A percentile compares a stretch with the other conserved stretches of the same genome.
These are phyloP conservation scores for Citrus cavaleriei DNA, from an alignment of 345 rosid genomes.

Conservation along the genomic window DNA sequence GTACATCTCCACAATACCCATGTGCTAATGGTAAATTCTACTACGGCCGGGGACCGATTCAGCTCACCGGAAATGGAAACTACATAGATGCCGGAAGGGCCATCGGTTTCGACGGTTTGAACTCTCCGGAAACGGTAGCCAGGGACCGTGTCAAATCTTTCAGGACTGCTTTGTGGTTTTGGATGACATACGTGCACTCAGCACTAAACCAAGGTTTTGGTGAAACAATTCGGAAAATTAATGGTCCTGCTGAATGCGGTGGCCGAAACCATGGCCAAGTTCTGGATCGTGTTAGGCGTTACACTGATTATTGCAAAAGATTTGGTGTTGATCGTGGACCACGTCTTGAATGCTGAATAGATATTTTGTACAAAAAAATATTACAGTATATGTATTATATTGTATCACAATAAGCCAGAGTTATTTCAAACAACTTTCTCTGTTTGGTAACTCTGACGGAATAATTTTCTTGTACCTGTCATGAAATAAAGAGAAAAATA, in stretches of 20 bases:
- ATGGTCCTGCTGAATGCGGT: neutral
- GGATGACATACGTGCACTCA: slow-evolving; percentile 53
- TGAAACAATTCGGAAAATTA: slow-evolving; percentile 2
- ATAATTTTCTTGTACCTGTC: too few relatives aligned
- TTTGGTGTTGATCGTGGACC: neutral
- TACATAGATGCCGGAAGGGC: slow-evolving; percentile 55
- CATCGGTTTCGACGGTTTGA: slow-evolving; percentile 46
- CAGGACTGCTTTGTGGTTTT: slow-evolving; percentile 69
- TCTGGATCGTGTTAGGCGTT: neutral
- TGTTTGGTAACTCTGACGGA: too few relatives aligned
- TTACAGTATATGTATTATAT: too few relatives aligned
- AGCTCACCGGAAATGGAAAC: slow-evolving; percentile 64
- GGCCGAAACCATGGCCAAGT: neutral
- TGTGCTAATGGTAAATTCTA: slow-evolving; percentile 52
- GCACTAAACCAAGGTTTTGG: neutral
- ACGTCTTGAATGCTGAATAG: neutral
- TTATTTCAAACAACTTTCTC: too few relatives aligned
- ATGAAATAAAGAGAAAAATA: too few relatives aligned
- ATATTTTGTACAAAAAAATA: neutral
- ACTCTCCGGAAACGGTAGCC: slow-evolving; percentile 58
- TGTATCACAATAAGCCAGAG: too few relatives aligned
- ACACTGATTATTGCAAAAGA: neutral
- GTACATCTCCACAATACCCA: slow-evolving; percentile 43
- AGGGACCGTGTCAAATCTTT: slow-evolving; percentile 50
- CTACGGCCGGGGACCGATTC: slow-evolving; percentile 64